These are phyloP conservation scores for Verticillium nonalfalfae DNA, from an alignment of 2,329 filamentous ascomycete genomes.

Conservation along the genomic window DNA sequence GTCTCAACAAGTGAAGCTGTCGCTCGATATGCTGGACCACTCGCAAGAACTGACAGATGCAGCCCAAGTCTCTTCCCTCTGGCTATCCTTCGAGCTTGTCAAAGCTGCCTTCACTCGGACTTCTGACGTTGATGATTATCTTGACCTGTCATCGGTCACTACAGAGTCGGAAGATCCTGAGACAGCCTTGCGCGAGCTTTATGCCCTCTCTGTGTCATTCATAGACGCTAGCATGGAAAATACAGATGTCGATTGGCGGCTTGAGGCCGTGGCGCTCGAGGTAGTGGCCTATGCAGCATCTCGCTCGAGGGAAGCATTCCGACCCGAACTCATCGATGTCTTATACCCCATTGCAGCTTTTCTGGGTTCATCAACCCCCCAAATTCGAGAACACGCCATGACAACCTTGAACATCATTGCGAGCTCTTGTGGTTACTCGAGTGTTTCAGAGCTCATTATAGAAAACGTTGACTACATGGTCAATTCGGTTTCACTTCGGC, in stretches of 20 bases:
- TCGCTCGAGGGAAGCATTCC: conserved; percentile 61
- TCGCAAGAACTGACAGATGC: conserved; percentile 52
- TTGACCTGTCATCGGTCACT: conserved; percentile 45
- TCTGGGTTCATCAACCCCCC: conserved; percentile 63
- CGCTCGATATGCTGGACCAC: conserved; percentile 58
- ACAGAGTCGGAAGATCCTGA: conserved; percentile 35
- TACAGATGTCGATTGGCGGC: conserved; percentile 56
- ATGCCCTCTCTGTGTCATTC: conserved; percentile 59
- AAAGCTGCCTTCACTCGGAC: conserved; percentile 47
- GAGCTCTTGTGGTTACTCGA: conserved; percentile 63
- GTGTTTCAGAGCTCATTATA: conserved; percentile 73
- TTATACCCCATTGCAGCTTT: conserved; percentile 90
- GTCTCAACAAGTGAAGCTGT: conserved; percentile 53
- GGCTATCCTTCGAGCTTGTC: conserved; percentile 71
- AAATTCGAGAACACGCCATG: conserved; percentile 75
- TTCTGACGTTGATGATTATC: conserved; percentile 57
- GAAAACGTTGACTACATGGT: conserved; percentile 95
- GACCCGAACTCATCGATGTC: conserved; percentile 81
- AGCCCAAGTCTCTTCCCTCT: conserved; percentile 64
- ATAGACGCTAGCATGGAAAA: conserved; percentile 49
- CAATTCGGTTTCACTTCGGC: conserved; percentile 80
- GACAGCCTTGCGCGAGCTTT: conserved; percentile 55
- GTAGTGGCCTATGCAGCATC: conserved; percentile 70
- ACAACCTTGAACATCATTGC: conserved; percentile 78
- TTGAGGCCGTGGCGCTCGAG: conserved; percentile 76